Evolutionary conservation across 768 basidiomycete genomes (phyloP), one percentile per base, ranked within the genome.

Genomic region (Coprinopsis strossmayeri): DNA sequence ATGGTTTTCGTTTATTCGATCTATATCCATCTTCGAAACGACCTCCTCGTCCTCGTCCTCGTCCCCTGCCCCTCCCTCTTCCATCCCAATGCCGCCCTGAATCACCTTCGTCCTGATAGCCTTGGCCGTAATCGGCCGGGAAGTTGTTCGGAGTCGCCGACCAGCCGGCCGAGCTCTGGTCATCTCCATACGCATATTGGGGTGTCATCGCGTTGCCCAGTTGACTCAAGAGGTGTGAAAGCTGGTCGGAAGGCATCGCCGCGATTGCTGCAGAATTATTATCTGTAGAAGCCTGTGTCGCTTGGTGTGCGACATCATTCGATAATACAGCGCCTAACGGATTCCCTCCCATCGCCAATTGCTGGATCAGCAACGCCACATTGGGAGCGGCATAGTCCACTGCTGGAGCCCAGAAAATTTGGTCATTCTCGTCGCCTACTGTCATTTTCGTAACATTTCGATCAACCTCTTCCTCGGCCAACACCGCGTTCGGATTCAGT

Each of bases 1-100:
- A 91, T 70, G 84, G 82, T 82, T 79, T 82, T 82, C 83, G 80
- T 81, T 82, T 88, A 79, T 72, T 86, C 68, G 77, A 76, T 83
- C 77, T 85, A 84, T 73, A 79, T 55, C 77, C 77, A 34, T 74
- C 77, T 50, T 72, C 73, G 47, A 67, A 61, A 51, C 79, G 72
- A 51, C 73, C 59, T 42, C 70, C 67, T 34, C 73, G 61, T 42
- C 79, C 77, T 42, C 83, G 67, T 48, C 82, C 80, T 46, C 81
- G 69, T 30, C 85, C 79, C 44, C 81, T 70, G 37, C 76, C 76
- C 45, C 81, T 70, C 38, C 72, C 73, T 43, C 77, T 51, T 74
- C 72, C 39, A 63, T 60, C 51, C 73, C 72, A 46, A 56, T 47
- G 66, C 50, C 72, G 73, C 75, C 55, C 74, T 70, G 69, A 69